phyloP scores from a whole-genome alignment of 2,329 filamentous ascomycete species.

The Juglanconis juglandina region DNA sequence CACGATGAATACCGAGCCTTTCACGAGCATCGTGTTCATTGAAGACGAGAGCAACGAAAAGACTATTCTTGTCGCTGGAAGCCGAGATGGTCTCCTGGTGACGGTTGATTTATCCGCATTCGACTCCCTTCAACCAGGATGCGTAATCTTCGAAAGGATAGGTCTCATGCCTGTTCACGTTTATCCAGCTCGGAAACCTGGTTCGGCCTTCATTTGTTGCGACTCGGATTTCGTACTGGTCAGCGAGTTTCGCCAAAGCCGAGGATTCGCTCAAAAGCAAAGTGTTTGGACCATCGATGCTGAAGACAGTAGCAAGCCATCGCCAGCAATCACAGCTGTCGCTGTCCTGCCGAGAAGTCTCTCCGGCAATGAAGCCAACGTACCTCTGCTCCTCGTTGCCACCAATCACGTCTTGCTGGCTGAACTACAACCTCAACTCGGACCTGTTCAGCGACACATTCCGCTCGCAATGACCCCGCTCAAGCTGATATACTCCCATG shows the following conservation, averaged over 20 bases:
- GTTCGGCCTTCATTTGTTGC: slow-evolving; percentile 43
- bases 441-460: slow-evolving; percentile 49
- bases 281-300: slow-evolving; percentile 52
- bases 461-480: slow-evolving; percentile 45
- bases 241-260: slow-evolving; percentile 31
- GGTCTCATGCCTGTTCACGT: slow-evolving; percentile 27
- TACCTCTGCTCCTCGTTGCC: slow-evolving; percentile 47
- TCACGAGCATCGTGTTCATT: slow-evolving; percentile 43
- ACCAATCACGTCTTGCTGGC: slow-evolving; percentile 50
- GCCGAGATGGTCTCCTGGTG: slow-evolving; percentile 50
- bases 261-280: slow-evolving; percentile 38
- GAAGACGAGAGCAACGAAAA: slow-evolving; percentile 24
- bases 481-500: slow-evolving; percentile 53
- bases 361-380: slow-evolving; percentile 35
- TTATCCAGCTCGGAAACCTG: slow-evolving; percentile 16
- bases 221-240: slow-evolving; percentile 45
- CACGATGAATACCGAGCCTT: slow-evolving; percentile 21
- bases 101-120: slow-evolving; percentile 29
- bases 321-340: slow-evolving; percentile 47
- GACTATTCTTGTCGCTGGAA: slow-evolving; percentile 42
- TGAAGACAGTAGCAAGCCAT: slow-evolving; percentile 40
- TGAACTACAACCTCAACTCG: slow-evolving; percentile 44
- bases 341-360: slow-evolving; percentile 40
- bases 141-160: slow-evolving; percentile 22
- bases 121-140: slow-evolving; percentile 18